Base-by-base conservation (phyloP, 2,329 filamentous ascomycete species). In the Fusarium phyllophilum region DNA sequence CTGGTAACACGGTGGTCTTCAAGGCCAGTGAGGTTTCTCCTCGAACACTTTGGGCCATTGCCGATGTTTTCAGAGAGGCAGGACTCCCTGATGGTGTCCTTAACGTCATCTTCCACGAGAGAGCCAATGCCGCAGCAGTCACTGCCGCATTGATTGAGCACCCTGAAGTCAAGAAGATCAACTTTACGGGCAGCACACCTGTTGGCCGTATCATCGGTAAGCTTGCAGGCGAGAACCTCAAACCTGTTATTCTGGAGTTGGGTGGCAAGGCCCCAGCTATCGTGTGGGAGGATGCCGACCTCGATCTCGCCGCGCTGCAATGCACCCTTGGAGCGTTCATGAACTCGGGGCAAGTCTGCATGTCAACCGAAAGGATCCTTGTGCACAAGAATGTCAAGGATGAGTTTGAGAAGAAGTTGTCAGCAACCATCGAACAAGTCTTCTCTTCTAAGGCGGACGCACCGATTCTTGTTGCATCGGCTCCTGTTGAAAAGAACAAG, bases 251-350 rank as follows among this genome's bases (percentile, higher is more conserved):
- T 4, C 87, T 97, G 77, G 94, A 97, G 81, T 86, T 97, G 2
- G 94, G 95, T 8, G 94, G 94, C 51, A 97, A 97, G 81, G 92
- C 93, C 1, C 90, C 90, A 0, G 91, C 93, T 5, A 92, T 97
- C 68, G 90, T 97, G 2, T 90, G 93, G 81, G 91, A 93, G 57
- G 94, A 97, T 81, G 94, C 94, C 20, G 89, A 97, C 78, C 80
- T 97, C 45, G 87, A 92, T 36, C 86, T 89, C 31, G 94, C 94
- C 0, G 94, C 93, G 0, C 81, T 86, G 18, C 88, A 90, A 76
- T 93, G 92, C 75, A 90, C 90, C 0, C 80, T 92, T 4, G 94
- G 94, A 8, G 86, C 93, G 0, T 95, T 95, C 79, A 78, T 94
- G 68, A 89, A 96, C 80, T 85, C 86, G 5, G 94, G 94, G 0